Base-by-base conservation (phyloP, 129 eudicot species). In the Flaveria brownii region DNA sequence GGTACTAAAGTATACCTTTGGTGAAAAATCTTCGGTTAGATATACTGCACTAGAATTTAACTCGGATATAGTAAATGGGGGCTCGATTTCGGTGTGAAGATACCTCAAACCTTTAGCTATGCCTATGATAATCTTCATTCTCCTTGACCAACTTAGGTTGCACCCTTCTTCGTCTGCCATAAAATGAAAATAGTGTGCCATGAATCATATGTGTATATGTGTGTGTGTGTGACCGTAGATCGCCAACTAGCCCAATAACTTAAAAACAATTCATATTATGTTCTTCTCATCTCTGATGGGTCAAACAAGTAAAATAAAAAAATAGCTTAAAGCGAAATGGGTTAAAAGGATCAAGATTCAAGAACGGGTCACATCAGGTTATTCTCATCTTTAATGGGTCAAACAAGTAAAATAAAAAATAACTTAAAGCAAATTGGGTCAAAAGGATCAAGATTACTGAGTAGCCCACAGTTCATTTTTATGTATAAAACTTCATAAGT, bases 21-120 rank as follows among this genome's bases (percentile, higher is more conserved):
- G 99, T 75, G 96, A 95, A 82, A 91, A 95, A 81, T 89, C 96
- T 49, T 95, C 99, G 1, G 97, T 89, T 45, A 95, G 96, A 83
- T 95, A 95, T 18, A 95, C 89, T 2, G 99, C 86, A 70, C 68
- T 87, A 13, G 99, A 95, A 63, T 89, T 95, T 84, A 95, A 57
- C 68, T 89, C 92, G 2, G 97, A 95, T 74, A 95, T 83, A 3
- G 99, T 91, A 79, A 95, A 95, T 9, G 99, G 96, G 8, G 99
- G 97, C 49, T 86, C 85, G 18, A 91, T 86, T 85, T 95, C 99
- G 15, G 97, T 78, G 74, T 95, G 99, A 71, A 95, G 94, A 85
- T 95, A 95, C 52, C 61, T 89, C 10, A 95, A 71, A 70, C 96
- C 99, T 71, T 84, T 87, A 1, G 96, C 96, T 20, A 95, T 85